These are phyloP conservation scores for Cryptosporidium canis DNA, from an alignment of 169 alveolate genomes.

Conservation along the genomic window DNA sequence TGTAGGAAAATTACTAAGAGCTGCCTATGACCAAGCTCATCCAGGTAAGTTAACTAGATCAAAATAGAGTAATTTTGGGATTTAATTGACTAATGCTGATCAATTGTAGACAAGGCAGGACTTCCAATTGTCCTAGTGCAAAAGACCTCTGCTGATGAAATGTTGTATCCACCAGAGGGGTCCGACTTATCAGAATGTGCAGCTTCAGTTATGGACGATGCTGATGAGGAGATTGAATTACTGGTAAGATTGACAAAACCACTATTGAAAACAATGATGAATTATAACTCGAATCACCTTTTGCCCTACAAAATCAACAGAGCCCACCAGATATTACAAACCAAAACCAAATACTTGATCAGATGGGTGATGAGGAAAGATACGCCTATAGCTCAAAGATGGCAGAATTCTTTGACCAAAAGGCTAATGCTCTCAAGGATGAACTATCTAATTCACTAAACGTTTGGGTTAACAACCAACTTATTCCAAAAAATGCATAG, in stretches of 20 bases:
- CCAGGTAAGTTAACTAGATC: slow-evolving; percentile 62
- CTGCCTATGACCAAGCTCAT: slow-evolving; percentile 73
- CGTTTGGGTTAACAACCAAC: slow-evolving; percentile 52
- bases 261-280: background rate
- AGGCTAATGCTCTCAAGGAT: slow-evolving; percentile 50
- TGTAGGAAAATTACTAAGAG: slow-evolving; percentile 59
- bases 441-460: slow-evolving; percentile 43
- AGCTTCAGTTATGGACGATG: slow-evolving; percentile 29
- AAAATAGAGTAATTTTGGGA: background rate
- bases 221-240: slow-evolving; percentile 58
- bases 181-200: slow-evolving; percentile 64
- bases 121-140: slow-evolving; percentile 67
- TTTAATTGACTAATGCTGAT: background rate
- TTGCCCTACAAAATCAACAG: background rate
- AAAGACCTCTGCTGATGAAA: slow-evolving; percentile 57
- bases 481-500: slow-evolving; percentile 15
- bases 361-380: slow-evolving; percentile 64
- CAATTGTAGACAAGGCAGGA: slow-evolving; percentile 52
- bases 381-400: slow-evolving; percentile 41
- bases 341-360: slow-evolving; percentile 58
- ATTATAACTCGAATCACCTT: background rate
- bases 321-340: slow-evolving; percentile 23
- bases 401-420: slow-evolving; percentile 50
- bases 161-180: slow-evolving; percentile 59
- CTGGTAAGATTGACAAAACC: slow-evolving; percentile 46